phyloP scores from a whole-genome alignment of 2,329 filamentous ascomycete species.

The Talaromyces sp. region DNA sequence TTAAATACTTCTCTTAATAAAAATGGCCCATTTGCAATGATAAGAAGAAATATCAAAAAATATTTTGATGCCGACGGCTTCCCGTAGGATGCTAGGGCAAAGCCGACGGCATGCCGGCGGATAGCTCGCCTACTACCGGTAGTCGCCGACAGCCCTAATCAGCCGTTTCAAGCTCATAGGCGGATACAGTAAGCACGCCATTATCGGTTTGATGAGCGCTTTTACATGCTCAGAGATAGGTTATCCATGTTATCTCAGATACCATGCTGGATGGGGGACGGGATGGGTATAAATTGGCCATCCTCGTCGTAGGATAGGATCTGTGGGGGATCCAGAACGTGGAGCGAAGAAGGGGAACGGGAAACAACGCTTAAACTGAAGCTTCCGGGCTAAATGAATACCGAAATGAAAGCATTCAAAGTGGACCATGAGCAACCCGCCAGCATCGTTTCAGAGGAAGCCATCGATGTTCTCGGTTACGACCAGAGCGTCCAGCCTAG shows the following conservation, averaged over 20 bases:
- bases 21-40: not conserved
- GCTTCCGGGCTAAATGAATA: not conserved
- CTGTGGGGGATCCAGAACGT: not conserved
- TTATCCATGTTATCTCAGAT: not conserved
- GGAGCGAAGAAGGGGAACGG: not conserved
- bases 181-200: slow-evolving; percentile 9
- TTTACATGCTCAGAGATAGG: slow-evolving; percentile 2
- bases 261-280: not conserved
- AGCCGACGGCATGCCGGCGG: slow-evolving; percentile 15
- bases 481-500: not conserved
- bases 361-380: not conserved
- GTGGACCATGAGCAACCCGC: not conserved
- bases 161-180: slow-evolving; percentile 1
- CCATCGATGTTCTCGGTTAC: slow-evolving; percentile 1
- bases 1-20: not conserved
- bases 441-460: not conserved
- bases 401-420: not conserved
- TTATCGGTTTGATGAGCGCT: slow-evolving; percentile 13
- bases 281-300: not conserved
- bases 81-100: slow-evolving; percentile 2
- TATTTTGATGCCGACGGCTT: slow-evolving; percentile 1
- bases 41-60: not conserved
- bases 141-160: not conserved
- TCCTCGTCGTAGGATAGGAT: not conserved
- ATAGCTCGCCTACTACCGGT: slow-evolving; percentile 2